Percentiles rank a stretch among this genome's conserved stretches.
phyloP scores from a whole-genome alignment of 805 yeast species.

The Wickerhamia fluorescens region DNA sequence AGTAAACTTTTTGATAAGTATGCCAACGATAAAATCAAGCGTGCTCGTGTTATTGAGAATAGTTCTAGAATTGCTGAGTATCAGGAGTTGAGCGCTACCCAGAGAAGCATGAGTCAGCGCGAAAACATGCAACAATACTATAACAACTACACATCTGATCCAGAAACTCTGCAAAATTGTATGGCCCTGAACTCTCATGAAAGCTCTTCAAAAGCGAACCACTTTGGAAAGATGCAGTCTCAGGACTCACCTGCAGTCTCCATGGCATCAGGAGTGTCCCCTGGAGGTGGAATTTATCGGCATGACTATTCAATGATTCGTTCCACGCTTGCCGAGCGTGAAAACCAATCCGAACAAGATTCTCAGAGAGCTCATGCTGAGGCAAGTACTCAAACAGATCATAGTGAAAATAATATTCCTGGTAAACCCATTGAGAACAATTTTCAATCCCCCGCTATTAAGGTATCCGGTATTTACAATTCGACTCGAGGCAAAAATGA shows the following conservation, averaged over 20 bases:
- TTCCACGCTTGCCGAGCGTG: too few species aligned
- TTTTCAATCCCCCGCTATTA: slow-evolving; percentile 6
- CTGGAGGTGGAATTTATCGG: slow-evolving; percentile 17
- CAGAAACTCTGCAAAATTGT: not conserved
- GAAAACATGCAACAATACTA: slow-evolving; percentile 12
- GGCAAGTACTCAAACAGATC: slow-evolving; percentile 2
- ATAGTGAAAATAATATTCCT: slow-evolving; percentile 7
- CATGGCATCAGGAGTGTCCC: slow-evolving; percentile 20
- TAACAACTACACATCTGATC: slow-evolving; percentile 2
- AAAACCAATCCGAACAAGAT: not conserved
- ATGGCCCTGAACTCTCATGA: not conserved
- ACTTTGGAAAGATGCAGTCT: not conserved
- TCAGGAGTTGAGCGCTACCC: slow-evolving; percentile 24
- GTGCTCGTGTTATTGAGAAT: slow-evolving; percentile 33
- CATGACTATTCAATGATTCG: slow-evolving; percentile 8
- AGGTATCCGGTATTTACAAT: too few species aligned
- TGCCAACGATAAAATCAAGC: slow-evolving; percentile 35
- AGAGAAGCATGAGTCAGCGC: slow-evolving; percentile 16
- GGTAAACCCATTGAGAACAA: slow-evolving; percentile 6
- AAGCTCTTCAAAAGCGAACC: not conserved
- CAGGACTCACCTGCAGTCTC: slow-evolving; percentile 10
- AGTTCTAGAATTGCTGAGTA: slow-evolving; percentile 32
- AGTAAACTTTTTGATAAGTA: slow-evolving; percentile 33
- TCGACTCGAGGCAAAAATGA: too few species aligned
- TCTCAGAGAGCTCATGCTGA: slow-evolving; percentile 3